Evolutionary conservation across 148 eudicot species (phyloP), one percentile per base, ranked within the genome.

Genomic region (Cornus kousa): DNA sequence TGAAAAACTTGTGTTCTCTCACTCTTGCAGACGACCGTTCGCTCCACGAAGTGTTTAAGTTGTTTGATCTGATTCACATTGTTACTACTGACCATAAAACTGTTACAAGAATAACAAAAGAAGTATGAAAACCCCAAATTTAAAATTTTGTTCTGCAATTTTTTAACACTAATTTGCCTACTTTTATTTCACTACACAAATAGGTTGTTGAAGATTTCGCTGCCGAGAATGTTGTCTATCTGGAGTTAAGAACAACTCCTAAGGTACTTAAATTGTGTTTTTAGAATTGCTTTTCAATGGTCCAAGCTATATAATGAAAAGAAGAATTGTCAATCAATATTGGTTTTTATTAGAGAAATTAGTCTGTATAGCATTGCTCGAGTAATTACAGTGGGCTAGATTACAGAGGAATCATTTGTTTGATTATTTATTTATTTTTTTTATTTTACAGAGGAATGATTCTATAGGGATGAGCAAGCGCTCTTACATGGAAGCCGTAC

Each of bases 141-240:
- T 19, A 62, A 62, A 17, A 62, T 17, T 4, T 13, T 4, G 19
- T 62, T 62, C 2, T 53, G 3, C 66, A 5, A 19, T 20, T 17
- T 17, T 74, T 71, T 23, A 46, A 23, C 72, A 33, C 48, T 62
- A 2, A 71, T 31, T 70, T 43, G 60, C 67, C 14, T 28, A 28
- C 28, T 22, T 75, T 12, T 70, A 37, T 77, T 67, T 72, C 78
- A 24, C 20, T 60, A 11, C 55, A 14, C 67, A 79, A 72, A 40
- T 86, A 96, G 99, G 97, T 93, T 78, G 87, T 93, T 71, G 99
- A 96, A 78, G 99, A 96, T 86, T 96, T 96, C 79, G 98, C 98
- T 74, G 89, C 95, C 32, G 99, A 96, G 73, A 96, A 96, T 84
- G 97, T 96, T 75, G 90, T 96, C 72, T 96, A 96, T 82, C 87